Percentiles rank a stretch among this genome's conserved stretches.
Evolutionary conservation across 257 asterid genomes (phyloP).

Genomic region (Solanum phureja): DNA sequence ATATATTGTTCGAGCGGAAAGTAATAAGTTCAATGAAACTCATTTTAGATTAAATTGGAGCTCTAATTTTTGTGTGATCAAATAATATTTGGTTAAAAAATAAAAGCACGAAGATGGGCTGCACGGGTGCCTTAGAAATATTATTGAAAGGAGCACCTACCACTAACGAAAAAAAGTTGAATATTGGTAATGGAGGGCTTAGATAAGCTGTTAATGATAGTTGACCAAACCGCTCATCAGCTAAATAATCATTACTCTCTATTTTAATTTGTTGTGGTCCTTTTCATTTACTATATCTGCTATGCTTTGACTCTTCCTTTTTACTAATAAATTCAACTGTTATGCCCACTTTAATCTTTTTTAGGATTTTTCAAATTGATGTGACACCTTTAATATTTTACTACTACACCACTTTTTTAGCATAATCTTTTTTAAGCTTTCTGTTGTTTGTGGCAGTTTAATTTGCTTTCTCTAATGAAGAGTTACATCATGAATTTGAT

Average conservation of each 20-base stretch:
- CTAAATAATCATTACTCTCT: slow-evolving; percentile 6
- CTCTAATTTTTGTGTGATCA: neutral
- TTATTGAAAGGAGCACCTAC: neutral
- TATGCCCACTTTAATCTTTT: neutral
- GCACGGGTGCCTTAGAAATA: slow-evolving; percentile 1
- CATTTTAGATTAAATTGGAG: neutral
- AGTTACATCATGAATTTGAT: neutral
- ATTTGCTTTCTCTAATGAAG: neutral
- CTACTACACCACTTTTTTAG: neutral
- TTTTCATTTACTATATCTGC: slow-evolving; percentile 4
- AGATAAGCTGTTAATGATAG: slow-evolving; percentile 3
- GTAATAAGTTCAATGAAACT: neutral
- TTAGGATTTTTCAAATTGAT: neutral
- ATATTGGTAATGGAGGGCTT: slow-evolving; percentile 18
- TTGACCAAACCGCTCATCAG: slow-evolving; percentile 25
- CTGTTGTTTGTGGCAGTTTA: neutral
- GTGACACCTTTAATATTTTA: neutral
- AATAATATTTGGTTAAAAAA: neutral
- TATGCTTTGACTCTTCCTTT: slow-evolving; percentile 18
- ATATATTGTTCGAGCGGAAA: neutral
- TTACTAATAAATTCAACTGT: neutral
- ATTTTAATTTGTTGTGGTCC: slow-evolving; percentile 10
- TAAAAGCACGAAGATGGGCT: neutral
- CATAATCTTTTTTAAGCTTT: neutral
- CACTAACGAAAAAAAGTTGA: slow-evolving; percentile 10